Evolutionary conservation across 164 flowering plant genomes (phyloP).

Genomic region (Magnolia kwangsiensis): DNA sequence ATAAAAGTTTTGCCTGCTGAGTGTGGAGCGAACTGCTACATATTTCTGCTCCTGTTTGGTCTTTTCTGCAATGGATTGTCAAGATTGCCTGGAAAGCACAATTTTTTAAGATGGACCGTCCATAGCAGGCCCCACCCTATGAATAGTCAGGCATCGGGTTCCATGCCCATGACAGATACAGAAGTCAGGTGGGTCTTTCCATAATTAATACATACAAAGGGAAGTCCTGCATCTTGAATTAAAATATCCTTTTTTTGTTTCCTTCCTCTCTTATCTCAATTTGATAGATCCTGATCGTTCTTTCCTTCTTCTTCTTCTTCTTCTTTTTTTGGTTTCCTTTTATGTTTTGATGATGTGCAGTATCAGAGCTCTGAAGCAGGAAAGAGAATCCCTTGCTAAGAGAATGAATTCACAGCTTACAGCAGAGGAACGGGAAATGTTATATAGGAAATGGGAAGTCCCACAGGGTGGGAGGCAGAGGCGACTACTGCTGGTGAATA

Average conservation of each 20-base stretch:
- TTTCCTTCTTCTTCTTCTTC: too few relatives aligned
- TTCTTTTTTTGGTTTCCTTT: too few relatives aligned
- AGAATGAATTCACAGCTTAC: slow-evolving; percentile 66
- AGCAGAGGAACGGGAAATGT: slow-evolving; percentile 63
- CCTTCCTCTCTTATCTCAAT: background rate
- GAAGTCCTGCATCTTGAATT: too few relatives aligned
- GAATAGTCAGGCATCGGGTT: too few relatives aligned
- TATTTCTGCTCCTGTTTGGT: background rate
- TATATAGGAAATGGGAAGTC: slow-evolving; percentile 83
- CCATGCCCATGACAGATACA: too few relatives aligned
- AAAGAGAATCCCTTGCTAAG: slow-evolving; percentile 90
- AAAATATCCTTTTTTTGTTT: background rate
- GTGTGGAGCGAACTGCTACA: background rate
- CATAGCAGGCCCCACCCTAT: too few relatives aligned
- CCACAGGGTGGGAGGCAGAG: slow-evolving; percentile 92
- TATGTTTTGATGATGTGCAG: slow-evolving; percentile 31
- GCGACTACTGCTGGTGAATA: slow-evolving; percentile 74
- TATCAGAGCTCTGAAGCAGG: slow-evolving; percentile 71
- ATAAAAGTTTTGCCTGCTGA: background rate
- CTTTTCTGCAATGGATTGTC: background rate
- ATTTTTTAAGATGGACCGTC: too few relatives aligned
- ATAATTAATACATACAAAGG: too few relatives aligned
- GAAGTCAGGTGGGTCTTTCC: too few relatives aligned
- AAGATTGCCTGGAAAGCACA: background rate
- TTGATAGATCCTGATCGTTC: background rate